Evolutionary conservation across 805 yeast genomes (phyloP).

Genomic region (Sugiyamaella mastotermitis): DNA sequence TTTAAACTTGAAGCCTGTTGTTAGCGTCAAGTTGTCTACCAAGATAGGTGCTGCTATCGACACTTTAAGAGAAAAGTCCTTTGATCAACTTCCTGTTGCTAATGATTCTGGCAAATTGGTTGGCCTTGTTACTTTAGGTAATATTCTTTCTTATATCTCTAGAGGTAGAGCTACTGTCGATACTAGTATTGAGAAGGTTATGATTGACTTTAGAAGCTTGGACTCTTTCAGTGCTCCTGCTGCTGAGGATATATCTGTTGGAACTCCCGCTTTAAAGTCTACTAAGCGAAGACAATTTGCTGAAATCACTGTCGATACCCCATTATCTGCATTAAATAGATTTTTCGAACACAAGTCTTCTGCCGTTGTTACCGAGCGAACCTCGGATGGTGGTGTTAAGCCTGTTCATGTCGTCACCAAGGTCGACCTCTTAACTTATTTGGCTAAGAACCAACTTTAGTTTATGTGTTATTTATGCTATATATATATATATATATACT

Average conservation of each 20-base stretch:
- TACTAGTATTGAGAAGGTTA: conserved; percentile 51
- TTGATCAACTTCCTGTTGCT: conserved; percentile 81
- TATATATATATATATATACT: background rate
- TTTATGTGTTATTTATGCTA: conserved; percentile 1
- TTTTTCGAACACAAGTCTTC: conserved; percentile 82
- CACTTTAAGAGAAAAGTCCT: conserved; percentile 66
- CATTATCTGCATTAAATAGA: conserved; percentile 60
- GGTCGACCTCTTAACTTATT: conserved; percentile 64
- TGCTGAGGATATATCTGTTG: conserved; percentile 34
- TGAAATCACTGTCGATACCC: conserved; percentile 58
- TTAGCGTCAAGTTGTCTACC: conserved; percentile 58
- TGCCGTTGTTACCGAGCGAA: conserved; percentile 67
- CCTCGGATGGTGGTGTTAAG: conserved; percentile 39
- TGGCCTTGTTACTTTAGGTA: conserved; percentile 73
- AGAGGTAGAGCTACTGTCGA: conserved; percentile 51
- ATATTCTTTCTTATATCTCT: conserved; percentile 60
- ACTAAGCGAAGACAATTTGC: conserved; percentile 61
- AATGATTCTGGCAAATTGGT: conserved; percentile 50
- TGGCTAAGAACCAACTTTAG: conserved; percentile 28
- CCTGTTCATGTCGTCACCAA: conserved; percentile 84
- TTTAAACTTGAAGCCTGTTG: conserved; percentile 72
- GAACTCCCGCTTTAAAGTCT: conserved; percentile 27
- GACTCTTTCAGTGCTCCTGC: conserved; percentile 46
- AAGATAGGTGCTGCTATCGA: conserved; percentile 60
- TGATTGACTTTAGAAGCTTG: conserved; percentile 70